phyloP scores from a whole-genome alignment of 148 eudicot genomes.

The Vaccinium vitisidaea region DNA sequence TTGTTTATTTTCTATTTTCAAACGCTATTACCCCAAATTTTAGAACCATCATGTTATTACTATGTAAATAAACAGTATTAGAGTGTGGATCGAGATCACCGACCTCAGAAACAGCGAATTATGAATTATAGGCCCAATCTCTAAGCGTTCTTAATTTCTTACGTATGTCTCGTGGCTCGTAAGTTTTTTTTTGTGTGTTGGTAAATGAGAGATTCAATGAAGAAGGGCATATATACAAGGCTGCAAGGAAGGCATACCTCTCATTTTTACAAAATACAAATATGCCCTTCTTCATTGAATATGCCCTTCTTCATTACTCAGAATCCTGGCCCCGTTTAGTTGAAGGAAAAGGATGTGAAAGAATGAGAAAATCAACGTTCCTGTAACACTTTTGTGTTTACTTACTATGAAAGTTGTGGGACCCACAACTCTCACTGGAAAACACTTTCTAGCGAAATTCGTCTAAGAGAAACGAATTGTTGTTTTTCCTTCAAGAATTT shows the following conservation, averaged over 20 bases:
- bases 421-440: no score
- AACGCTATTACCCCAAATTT: neutral
- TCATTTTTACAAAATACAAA: neutral
- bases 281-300: neutral
- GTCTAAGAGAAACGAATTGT: no score
- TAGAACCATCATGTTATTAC: neutral
- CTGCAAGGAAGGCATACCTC: neutral
- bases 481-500: no score
- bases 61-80: neutral
- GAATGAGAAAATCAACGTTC: no score
- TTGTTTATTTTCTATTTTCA: neutral
- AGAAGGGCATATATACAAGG: neutral
- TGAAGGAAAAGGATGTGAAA: no score
- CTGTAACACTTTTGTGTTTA: no score
- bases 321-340: neutral
- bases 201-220: neutral
- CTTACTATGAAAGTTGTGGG: no score
- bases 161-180: neutral
- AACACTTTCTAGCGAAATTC: no score
- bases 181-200: neutral
- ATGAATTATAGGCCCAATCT: neutral
- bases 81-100: neutral
- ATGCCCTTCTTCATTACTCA: neutral
- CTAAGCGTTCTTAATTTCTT: neutral
- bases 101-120: neutral